Conservation (phyloP, 176 grass and related monocot species). For the Musa beccarii region DNA sequence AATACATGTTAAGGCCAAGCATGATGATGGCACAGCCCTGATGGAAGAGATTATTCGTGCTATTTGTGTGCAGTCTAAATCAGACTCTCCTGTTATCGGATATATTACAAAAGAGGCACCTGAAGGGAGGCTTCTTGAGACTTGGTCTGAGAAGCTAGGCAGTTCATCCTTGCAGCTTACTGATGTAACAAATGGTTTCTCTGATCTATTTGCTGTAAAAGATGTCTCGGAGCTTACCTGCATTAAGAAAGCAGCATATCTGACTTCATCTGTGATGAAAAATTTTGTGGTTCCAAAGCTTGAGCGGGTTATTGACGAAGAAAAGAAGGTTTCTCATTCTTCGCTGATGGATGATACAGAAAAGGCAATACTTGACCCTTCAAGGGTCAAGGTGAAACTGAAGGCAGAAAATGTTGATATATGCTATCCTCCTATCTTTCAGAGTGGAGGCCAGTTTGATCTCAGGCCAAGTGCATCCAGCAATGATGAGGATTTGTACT, state of each 20-base stretch:
- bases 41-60: conserved; percentile 65
- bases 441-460: conserved; percentile 91
- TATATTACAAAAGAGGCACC: conserved; percentile 67
- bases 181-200: conserved; percentile 70
- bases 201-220: conserved; percentile 62
- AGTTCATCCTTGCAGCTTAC: conserved; percentile 38
- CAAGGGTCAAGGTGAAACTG: conserved; percentile 76
- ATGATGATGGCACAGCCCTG: conserved; percentile 48
- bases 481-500: conserved; percentile 74
- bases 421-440: conserved; percentile 89
- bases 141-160: conserved; percentile 59
- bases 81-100: conserved; percentile 48
- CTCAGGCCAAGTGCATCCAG: conserved; percentile 70
- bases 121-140: conserved; percentile 83
- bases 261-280: conserved; percentile 70
- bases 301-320: conserved; percentile 75
- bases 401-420: conserved; percentile 91
- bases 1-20: conserved; percentile 72
- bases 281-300: conserved; percentile 87
- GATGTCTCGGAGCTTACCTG: conserved; percentile 32
- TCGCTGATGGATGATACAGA: conserved; percentile 83
- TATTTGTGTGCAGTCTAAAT: conserved; percentile 42
- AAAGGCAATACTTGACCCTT: conserved; percentile 68
- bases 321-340: conserved; percentile 67
- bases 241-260: conserved; percentile 66